Evolutionary conservation across 768 basidiomycete species (phyloP), one percentile per base, ranked within the genome.

Genomic region (Harrya chromipes): DNA sequence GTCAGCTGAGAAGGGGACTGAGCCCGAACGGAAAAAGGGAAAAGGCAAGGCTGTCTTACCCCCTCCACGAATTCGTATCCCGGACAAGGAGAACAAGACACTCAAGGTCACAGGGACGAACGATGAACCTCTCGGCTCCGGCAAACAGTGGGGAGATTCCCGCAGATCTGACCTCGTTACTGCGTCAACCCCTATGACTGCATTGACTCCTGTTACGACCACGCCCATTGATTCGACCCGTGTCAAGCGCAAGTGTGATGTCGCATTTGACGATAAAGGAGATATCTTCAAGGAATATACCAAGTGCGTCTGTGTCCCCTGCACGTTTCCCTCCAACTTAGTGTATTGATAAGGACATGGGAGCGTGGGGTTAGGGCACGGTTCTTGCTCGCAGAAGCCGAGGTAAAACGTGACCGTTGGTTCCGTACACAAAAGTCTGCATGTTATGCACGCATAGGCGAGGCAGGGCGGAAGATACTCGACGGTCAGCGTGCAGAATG

Each of bases 321-420:
- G 21, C 34, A 29, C 26, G 20, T 8, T 6, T 11, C 21, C 7
- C n/a, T 27, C 46, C 58, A 20, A 54, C 38, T 3, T 12, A 53
- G 23, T 11, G 23, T 8, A 33, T 48, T 19, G 35, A 37, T 19
- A 54, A 68, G 66, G 52, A 27, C 52, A 3, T 68, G 57, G 59
- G 66, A 70, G 27, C 68, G 66, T 40, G 62, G 57, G 3, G 59
- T 68, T 49, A 56, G 68, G 42, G 50, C 68, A 40, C 60, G 49
- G 27, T 50, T 55, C 47, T 41, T 46, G 47, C 55, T 68, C 13
- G 47, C 31, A 0, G 68, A 68, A 31, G 68, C 68, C 8, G 68
- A 68, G 31, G 42, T 50, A 5, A 59, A 68, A 34, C 66, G 56
- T 26, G 52, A 56, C 10, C 62, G 62, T 33, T 68, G 68, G 68